A percentile compares a stretch with the other conserved stretches of the same genome.
Conservation (phyloP, 2,329 filamentous ascomycete genomes). For the Ceratocystiopsis sp. region DNA sequence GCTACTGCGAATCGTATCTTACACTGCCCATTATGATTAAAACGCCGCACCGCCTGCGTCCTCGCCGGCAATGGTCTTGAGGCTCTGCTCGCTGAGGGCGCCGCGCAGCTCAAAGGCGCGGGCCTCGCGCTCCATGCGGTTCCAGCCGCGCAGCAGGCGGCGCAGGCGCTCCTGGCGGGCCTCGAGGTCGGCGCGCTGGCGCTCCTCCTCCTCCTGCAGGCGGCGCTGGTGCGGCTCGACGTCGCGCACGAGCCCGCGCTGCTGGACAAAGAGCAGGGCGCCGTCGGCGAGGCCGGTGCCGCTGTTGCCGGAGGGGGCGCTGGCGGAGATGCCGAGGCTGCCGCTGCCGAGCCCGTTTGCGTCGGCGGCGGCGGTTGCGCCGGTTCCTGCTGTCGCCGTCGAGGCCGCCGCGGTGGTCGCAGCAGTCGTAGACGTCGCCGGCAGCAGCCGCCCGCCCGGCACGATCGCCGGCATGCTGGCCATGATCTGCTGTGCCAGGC, state of each 20-base stretch:
- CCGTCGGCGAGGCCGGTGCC: constrained; percentile 18
- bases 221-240: constrained; percentile 36
- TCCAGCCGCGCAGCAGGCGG: constrained; percentile 34
- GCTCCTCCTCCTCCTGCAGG: constrained; percentile 40
- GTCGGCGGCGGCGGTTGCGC: no score
- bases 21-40: constrained; percentile 15
- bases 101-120: constrained; percentile 36
- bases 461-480: constrained; percentile 31
- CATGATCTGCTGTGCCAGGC: constrained; percentile 34
- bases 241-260: constrained; percentile 32
- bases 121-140: constrained; percentile 35
- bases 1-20: no score
- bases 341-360: no score
- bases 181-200: constrained; percentile 33
- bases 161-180: constrained; percentile 36
- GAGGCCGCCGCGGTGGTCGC: no score
- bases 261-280: constrained; percentile 15
- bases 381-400: no score
- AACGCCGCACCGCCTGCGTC: constrained; percentile 38
- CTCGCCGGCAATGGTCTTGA: constrained; percentile 40
- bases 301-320: no score
- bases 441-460: constrained; percentile 31
- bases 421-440: no score
- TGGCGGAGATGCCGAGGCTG: no score
- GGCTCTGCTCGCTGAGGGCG: constrained; percentile 37